Evolutionary conservation across 305 asterid species (phyloP).

Genomic region (Rubia tinctorum): DNA sequence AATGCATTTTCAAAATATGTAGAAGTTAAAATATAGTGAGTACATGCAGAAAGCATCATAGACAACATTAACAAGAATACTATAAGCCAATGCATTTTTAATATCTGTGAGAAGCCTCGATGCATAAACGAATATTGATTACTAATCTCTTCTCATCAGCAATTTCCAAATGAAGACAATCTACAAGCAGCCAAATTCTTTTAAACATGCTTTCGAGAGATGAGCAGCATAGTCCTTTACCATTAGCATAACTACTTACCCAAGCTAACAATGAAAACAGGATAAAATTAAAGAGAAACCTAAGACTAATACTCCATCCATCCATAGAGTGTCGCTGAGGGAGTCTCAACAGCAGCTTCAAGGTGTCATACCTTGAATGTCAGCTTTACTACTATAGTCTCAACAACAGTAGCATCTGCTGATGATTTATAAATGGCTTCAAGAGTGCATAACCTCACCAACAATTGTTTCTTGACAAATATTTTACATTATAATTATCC

Average conservation of each 20-base stretch:
- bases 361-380: constrained; percentile 62
- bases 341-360: neutral
- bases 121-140: too few species aligned
- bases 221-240: neutral
- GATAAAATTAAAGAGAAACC: neutral
- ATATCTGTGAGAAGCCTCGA: too few species aligned
- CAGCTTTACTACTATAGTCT: constrained; percentile 72
- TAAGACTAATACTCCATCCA: neutral
- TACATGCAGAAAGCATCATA: neutral
- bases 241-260: neutral
- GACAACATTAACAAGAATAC: neutral
- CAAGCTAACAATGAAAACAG: neutral
- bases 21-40: neutral
- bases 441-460: constrained; percentile 58
- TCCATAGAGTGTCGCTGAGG: neutral
- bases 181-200: too few species aligned
- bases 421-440: constrained; percentile 92
- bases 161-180: too few species aligned
- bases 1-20: constrained; percentile 3
- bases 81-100: too few species aligned
- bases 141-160: too few species aligned
- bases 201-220: neutral
- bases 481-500: too few species aligned
- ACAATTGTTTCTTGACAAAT: too few species aligned
- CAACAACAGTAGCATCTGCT: constrained; percentile 92